phyloP scores from a whole-genome alignment of 2,329 filamentous ascomycete genomes.

The Penicillium sp. region DNA sequence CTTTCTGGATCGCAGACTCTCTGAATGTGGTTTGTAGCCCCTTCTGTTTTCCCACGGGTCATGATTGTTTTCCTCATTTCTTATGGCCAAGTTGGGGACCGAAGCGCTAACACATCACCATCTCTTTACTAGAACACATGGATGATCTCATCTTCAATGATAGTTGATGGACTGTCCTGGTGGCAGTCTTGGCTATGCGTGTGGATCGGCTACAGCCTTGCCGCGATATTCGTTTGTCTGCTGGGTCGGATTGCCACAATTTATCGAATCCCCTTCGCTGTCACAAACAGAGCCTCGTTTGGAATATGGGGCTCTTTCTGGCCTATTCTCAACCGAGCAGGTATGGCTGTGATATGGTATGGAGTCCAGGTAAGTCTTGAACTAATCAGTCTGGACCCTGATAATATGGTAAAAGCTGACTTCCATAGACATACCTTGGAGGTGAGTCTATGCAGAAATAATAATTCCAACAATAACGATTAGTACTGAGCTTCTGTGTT shows the following conservation, averaged over 20 bases:
- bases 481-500: background rate
- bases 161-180: constrained; percentile 14
- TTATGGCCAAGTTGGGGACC: background rate
- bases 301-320: constrained; percentile 16
- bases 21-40: constrained; percentile 11
- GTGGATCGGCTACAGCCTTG: constrained; percentile 14
- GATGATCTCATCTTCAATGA: constrained; percentile 18
- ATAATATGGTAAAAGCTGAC: background rate
- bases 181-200: constrained; percentile 18
- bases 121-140: constrained; percentile 8
- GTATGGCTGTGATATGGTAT: constrained; percentile 15
- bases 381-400: background rate
- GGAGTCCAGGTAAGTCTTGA: constrained; percentile 10
- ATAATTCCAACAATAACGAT: background rate
- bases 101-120: background rate
- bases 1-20: constrained; percentile 17
- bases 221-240: constrained; percentile 9
- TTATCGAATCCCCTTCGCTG: constrained; percentile 11
- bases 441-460: background rate
- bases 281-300: constrained; percentile 9
- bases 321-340: constrained; percentile 11
- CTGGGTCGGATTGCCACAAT: constrained; percentile 10
- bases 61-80: background rate
- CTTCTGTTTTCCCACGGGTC: background rate
- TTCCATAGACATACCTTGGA: background rate